These are phyloP conservation scores for Myriosclerotinia curreyana DNA, from an alignment of 2,329 filamentous ascomycete genomes.

Conservation along the genomic window DNA sequence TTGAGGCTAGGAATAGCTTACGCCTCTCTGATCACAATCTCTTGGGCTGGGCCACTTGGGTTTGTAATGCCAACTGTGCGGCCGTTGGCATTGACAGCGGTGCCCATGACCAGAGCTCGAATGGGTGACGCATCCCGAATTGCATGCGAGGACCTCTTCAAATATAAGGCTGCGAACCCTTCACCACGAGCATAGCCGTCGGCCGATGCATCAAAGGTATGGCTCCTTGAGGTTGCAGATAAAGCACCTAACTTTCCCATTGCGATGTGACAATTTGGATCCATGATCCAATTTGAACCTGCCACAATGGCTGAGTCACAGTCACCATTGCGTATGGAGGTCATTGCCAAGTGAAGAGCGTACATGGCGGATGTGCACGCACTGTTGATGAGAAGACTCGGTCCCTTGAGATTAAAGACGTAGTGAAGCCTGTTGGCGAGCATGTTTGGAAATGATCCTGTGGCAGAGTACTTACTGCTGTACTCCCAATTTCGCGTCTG, in stretches of 20 bases:
- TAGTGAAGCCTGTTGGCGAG: conserved; percentile 38
- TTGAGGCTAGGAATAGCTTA: too few relatives aligned
- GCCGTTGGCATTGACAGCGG: conserved; percentile 56
- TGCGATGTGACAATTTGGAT: conserved; percentile 9
- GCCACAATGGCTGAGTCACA: background rate
- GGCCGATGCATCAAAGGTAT: conserved; percentile 56
- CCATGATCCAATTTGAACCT: background rate
- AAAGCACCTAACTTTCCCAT: conserved; percentile 19
- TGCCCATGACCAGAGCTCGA: conserved; percentile 49
- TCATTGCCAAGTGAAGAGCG: conserved; percentile 42
- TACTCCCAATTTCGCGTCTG: conserved; percentile 25
- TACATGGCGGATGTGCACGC: conserved; percentile 56
- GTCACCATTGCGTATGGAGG: conserved; percentile 41
- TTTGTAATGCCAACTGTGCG: conserved; percentile 54
- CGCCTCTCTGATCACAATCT: too few relatives aligned
- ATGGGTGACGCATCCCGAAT: conserved; percentile 36
- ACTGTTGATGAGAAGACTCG: conserved; percentile 39
- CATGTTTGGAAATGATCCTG: conserved; percentile 22
- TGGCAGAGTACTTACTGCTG: conserved; percentile 36
- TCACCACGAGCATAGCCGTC: conserved; percentile 64
- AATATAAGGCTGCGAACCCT: conserved; percentile 54
- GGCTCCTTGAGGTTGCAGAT: conserved; percentile 48
- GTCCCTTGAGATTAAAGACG: conserved; percentile 35
- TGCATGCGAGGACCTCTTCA: conserved; percentile 58
- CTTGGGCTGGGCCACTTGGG: conserved; percentile 42